Evolutionary conservation across 2,329 filamentous ascomycete species (phyloP).

Genomic region (Dendryphion nanum): DNA sequence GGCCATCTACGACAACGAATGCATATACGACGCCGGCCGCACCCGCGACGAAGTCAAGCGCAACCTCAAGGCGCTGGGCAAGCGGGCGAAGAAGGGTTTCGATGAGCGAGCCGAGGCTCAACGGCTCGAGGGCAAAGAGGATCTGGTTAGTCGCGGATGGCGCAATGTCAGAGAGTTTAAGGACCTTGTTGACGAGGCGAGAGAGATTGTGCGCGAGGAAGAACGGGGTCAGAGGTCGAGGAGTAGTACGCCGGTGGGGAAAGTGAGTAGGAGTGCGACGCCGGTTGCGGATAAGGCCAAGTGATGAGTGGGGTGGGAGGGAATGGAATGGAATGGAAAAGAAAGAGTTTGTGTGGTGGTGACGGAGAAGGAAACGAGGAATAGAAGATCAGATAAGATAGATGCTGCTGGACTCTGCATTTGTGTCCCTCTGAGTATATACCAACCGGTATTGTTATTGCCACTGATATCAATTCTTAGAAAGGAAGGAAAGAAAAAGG

Average conservation of each 20-base stretch:
- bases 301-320: too few relatives aligned
- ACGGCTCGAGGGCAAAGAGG: constrained; percentile 28
- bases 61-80: constrained; percentile 35
- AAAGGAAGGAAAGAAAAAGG: too few relatives aligned
- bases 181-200: constrained; percentile 34
- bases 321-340: too few relatives aligned
- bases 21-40: constrained; percentile 29
- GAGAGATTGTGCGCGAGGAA: constrained; percentile 30
- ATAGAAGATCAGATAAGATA: too few relatives aligned
- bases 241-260: background rate
- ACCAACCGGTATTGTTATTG: too few relatives aligned
- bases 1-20: constrained; percentile 35
- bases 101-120: constrained; percentile 31
- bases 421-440: too few relatives aligned
- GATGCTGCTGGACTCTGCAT: too few relatives aligned
- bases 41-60: constrained; percentile 26
- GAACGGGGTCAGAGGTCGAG: constrained; percentile 14
- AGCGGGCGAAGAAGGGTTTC: constrained; percentile 34
- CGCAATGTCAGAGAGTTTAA: constrained; percentile 32
- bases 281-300: constrained; percentile 3
- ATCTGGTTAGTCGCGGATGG: constrained; percentile 29
- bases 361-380: too few relatives aligned
- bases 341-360: too few relatives aligned
- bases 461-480: too few relatives aligned
- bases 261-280: constrained; percentile 6